Evolutionary conservation across 345 rosid genomes (phyloP).

Genomic region (Litchi chinensis): DNA sequence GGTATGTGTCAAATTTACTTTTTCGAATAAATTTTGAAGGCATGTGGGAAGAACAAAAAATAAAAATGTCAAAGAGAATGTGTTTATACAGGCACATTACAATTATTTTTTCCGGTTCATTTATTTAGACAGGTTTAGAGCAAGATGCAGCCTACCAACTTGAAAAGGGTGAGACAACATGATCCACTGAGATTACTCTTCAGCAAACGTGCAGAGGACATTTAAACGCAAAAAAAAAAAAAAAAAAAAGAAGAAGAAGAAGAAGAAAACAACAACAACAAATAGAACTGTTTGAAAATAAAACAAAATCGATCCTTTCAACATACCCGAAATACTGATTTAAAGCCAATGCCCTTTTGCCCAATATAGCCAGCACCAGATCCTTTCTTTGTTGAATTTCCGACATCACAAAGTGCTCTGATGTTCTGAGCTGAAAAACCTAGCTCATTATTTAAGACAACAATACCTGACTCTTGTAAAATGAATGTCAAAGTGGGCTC

Average conservation of each 20-base stretch:
- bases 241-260: too few species aligned
- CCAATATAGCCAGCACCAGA: constrained; percentile 84
- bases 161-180: neutral
- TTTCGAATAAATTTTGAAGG: neutral
- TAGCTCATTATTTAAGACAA: constrained; percentile 82
- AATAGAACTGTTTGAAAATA: neutral
- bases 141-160: neutral
- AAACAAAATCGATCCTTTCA: neutral
- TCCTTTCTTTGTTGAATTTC: constrained; percentile 89
- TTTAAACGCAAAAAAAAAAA: neutral
- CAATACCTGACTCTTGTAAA: constrained; percentile 72
- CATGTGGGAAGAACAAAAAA: neutral
- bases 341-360: constrained; percentile 97
- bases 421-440: constrained; percentile 88
- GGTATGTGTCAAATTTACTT: neutral
- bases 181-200: neutral
- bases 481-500: constrained; percentile 87
- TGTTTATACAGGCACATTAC: neutral
- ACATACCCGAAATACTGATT: constrained; percentile 96
- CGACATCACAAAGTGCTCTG: constrained; percentile 94
- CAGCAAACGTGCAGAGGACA: neutral
- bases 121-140: neutral
- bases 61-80: neutral
- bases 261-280: too few species aligned
- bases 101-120: neutral